These are phyloP conservation scores for Pinus tabuliformis DNA, from an alignment of 75 land plant genomes.

Conservation along the genomic window DNA sequence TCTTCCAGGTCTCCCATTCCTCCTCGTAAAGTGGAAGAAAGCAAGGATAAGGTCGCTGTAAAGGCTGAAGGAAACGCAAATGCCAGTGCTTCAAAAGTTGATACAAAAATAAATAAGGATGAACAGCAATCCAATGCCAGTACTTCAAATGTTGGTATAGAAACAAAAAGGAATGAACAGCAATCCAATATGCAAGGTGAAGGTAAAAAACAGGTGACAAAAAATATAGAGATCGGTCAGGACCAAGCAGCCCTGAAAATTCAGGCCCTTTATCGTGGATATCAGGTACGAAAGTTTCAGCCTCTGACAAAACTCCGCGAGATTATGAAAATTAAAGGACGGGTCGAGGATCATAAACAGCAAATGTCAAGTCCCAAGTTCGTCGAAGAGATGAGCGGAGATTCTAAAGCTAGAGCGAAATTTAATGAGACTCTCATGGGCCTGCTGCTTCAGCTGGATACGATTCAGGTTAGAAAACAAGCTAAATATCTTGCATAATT, in stretches of 20 bases:
- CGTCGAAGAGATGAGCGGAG: conserved; percentile 10
- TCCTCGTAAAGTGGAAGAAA: neutral
- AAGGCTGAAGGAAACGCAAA: neutral
- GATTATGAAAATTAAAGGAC: conserved; percentile 27
- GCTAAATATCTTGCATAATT: no score
- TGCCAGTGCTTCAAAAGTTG: neutral
- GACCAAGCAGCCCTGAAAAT: conserved; percentile 43
- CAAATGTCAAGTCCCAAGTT: conserved; percentile 17
- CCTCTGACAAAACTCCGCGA: conserved; percentile 54
- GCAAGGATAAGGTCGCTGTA: no score
- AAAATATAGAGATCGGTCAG: neutral
- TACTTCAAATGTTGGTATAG: neutral
- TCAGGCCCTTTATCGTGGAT: conserved; percentile 63
- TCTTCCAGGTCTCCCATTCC: conserved; percentile 27
- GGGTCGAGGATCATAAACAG: conserved; percentile 19
- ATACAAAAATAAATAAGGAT: neutral
- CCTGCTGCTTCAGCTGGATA: conserved; percentile 54
- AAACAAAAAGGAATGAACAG: neutral
- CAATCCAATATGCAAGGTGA: neutral
- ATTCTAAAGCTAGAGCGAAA: conserved; percentile 17
- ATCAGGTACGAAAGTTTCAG: conserved; percentile 42
- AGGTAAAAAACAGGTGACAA: neutral
- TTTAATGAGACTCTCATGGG: conserved; percentile 64
- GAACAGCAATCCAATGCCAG: neutral
- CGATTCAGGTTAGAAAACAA: conserved; percentile 52